Base-by-base conservation (phyloP, 1,284 basidiomycete genomes). In the Coniferiporia sulphurascens region DNA sequence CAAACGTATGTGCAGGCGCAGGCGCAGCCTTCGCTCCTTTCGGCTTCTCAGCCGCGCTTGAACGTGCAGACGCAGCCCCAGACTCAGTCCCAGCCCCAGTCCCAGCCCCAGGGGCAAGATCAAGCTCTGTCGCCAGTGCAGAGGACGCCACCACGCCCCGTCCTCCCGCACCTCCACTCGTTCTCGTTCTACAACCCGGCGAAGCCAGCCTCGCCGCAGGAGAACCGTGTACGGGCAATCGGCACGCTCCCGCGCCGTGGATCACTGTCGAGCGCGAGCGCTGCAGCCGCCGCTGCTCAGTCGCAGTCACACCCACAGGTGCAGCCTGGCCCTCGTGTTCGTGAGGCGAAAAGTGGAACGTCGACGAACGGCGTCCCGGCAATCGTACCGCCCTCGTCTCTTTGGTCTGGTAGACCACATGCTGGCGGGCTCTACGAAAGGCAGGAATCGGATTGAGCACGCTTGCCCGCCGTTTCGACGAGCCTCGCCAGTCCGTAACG, bases 121-220 rank as follows among this genome's bases (percentile, higher is more conserved):
- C 48, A 58, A 22, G 49, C 56, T 9, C 35, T 45, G 17, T 58
- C 56, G n/a, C 56, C 56, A 35, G 45, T 52, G 9, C 56, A 58
- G 38, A 17, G 38, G 32, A 52, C 49, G 17, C 56, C 56, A 12
- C 56, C 49, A 13, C 58, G 58, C 7, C 58, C 58, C 10, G 58
- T 60, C 34, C 58, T 60, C 21, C 58, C 58, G 17, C 52, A 52
- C 38, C 55, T 55, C 53, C 58, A 60, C 36, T 60, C 58, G 21
- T 58, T 52, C n/a, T 8, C 52, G 6, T 19, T 49, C 15, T 59
- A 59, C 34, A 48, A 32, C 58, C 5, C 27, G 27, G 27, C 5
- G 27, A 27, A 27, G 27, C 27, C 27, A 5, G 58, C 50, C 4
- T 55, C 58, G 7, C 58, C 58, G 9, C 55, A 60, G 43, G 59